Conservation (phyloP, 805 yeast species). For the Starmerella geochares region DNA sequence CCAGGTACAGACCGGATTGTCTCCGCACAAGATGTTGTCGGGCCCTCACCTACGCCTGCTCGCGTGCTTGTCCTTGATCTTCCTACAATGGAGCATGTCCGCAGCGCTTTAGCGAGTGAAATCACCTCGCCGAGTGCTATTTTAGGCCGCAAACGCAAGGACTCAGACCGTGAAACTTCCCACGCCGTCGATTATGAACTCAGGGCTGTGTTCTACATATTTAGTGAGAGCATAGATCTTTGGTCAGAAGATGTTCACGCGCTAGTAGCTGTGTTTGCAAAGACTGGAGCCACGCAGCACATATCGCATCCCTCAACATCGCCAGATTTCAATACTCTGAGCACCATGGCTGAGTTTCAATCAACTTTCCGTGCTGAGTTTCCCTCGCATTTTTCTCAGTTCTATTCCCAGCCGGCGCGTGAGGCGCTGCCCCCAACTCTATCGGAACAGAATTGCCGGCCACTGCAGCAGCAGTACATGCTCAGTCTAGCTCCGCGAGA, state of each 20-base stretch:
- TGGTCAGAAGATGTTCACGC: conserved; percentile 8
- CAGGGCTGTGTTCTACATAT: conserved; percentile 58
- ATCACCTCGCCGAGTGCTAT: conserved; percentile 1
- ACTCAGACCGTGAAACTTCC: conserved; percentile 8
- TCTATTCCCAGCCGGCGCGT: conserved; percentile 19
- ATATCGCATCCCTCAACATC: conserved; percentile 62
- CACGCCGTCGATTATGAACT: conserved; percentile 27
- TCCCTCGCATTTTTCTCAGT: conserved; percentile 28
- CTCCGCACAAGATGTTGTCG: conserved; percentile 63
- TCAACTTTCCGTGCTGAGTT: conserved; percentile 24
- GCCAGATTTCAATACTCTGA: conserved; percentile 51
- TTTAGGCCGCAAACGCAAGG: conserved; percentile 13
- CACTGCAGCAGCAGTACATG: conserved; percentile 9
- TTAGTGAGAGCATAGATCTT: conserved; percentile 54
- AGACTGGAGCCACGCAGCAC: conserved; percentile 38
- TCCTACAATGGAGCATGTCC: conserved; percentile 45
- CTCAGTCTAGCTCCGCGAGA: conserved; percentile 15
- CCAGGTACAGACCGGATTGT: conserved; percentile 31
- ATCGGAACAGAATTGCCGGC: background rate
- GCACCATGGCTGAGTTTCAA: conserved; percentile 40
- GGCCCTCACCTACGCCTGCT: conserved; percentile 46
- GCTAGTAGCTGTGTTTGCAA: conserved; percentile 37
- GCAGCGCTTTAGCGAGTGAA: conserved; percentile 23
- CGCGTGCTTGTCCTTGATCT: conserved; percentile 63
- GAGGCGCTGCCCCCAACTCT: conserved; percentile 14